These are phyloP conservation scores for Sonneratia caseolaris DNA, from an alignment of 345 rosid species.

Conservation along the genomic window DNA sequence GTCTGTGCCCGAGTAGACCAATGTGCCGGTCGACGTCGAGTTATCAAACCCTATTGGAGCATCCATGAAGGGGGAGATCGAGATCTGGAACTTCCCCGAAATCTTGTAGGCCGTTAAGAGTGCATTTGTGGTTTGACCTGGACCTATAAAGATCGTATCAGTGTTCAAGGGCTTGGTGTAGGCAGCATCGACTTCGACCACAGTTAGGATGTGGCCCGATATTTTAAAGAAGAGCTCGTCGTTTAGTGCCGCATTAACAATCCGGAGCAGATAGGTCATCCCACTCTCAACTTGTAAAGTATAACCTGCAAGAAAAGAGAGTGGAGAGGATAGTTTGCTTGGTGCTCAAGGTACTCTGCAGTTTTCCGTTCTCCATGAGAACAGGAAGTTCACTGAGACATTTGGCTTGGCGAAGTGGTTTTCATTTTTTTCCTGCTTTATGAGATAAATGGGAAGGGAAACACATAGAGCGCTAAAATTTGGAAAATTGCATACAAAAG, in stretches of 20 bases:
- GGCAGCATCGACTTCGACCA: constrained; percentile 56
- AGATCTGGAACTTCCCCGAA: constrained; percentile 40
- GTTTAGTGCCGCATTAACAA: constrained; percentile 60
- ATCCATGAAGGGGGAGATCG: constrained; percentile 76
- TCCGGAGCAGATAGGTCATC: constrained; percentile 48
- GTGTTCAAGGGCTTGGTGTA: constrained; percentile 52
- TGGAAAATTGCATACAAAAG: not conserved
- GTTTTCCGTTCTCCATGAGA: too few relatives aligned
- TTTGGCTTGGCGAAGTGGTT: not conserved
- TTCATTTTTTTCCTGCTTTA: not conserved
- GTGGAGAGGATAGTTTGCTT: not conserved
- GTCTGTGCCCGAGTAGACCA: constrained; percentile 31
- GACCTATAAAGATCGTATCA: constrained; percentile 48
- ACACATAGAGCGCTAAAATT: not conserved
- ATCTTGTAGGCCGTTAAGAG: constrained; percentile 35
- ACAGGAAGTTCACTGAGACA: not conserved
- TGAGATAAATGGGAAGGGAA: not conserved
- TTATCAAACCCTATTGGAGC: constrained; percentile 47
- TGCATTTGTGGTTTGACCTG: constrained; percentile 74
- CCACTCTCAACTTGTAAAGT: constrained; percentile 49
- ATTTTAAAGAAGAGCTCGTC: constrained; percentile 74
- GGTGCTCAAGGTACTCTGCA: not conserved
- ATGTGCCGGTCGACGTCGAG: constrained; percentile 29
- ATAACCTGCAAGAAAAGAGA: constrained; percentile 18
- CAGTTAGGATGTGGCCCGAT: constrained; percentile 48